These are phyloP conservation scores for Lagerstroemia speciosa DNA, from an alignment of 345 rosid genomes.

Conservation along the genomic window DNA sequence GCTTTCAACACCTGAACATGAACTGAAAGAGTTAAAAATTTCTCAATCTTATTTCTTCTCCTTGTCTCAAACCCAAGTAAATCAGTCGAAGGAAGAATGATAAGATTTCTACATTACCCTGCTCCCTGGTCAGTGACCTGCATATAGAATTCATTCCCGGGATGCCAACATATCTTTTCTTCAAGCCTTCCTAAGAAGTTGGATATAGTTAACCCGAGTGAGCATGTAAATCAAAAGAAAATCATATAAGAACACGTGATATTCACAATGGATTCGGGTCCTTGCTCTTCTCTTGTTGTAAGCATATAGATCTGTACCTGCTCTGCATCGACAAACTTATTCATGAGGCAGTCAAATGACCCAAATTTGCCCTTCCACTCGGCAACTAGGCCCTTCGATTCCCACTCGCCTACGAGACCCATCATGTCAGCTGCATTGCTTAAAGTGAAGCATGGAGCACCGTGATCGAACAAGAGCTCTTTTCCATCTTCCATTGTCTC, in stretches of 20 bases:
- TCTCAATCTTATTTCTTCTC: background rate
- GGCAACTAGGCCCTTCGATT: conserved; percentile 54
- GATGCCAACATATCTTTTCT: conserved; percentile 63
- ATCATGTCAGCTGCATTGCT: conserved; percentile 28
- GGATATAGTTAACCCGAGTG: background rate
- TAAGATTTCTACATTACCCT: conserved; percentile 24
- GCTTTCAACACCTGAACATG: conserved; percentile 50
- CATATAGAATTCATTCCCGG: conserved; percentile 82
- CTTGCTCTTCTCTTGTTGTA: background rate
- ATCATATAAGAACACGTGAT: background rate
- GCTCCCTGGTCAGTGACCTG: conserved; percentile 51
- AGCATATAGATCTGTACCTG: conserved; percentile 29
- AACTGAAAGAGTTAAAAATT: background rate
- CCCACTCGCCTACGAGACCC: conserved; percentile 61
- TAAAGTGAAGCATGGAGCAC: conserved; percentile 64
- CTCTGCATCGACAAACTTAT: conserved; percentile 32
- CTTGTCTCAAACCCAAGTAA: background rate
- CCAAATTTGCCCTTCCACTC: conserved; percentile 65
- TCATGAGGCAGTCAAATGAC: conserved; percentile 45
- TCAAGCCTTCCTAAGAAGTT: conserved; percentile 34
- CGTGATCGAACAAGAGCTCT: conserved; percentile 72
- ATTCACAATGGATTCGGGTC: no score
- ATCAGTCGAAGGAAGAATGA: background rate
- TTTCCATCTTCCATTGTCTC: conserved; percentile 58
- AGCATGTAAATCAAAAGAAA: background rate